Percentiles rank a stretch among this genome's conserved stretches.
These are phyloP conservation scores for Oleoguttula mirabilis DNA, from an alignment of 495 filamentous ascomycete species.

Conservation along the genomic window DNA sequence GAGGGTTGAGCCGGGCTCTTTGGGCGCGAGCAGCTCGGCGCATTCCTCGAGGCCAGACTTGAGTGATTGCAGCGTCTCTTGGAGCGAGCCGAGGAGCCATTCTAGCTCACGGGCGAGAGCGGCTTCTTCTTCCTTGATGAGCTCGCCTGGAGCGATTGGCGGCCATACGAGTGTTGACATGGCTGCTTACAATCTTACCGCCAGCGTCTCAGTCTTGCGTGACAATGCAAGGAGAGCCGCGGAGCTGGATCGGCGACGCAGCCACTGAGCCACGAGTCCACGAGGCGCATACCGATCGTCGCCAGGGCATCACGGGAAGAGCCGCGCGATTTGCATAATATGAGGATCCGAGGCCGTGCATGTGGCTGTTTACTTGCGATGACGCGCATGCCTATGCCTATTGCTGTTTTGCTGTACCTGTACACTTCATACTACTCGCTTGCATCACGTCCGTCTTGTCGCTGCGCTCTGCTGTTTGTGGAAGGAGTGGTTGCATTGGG, in stretches of 20 bases:
- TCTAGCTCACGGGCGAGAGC: slow-evolving; percentile 62
- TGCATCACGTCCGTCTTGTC: no score
- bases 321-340: not conserved
- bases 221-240: no score
- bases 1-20: slow-evolving; percentile 73
- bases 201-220: no score
- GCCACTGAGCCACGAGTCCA: not conserved
- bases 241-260: not conserved
- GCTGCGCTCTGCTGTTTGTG: no score
- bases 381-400: no score
- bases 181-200: no score
- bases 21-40: slow-evolving; percentile 64
- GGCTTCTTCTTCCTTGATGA: slow-evolving; percentile 54
- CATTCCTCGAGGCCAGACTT: slow-evolving; percentile 84
- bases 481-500: no score
- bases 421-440: no score
- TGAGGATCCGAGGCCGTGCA: no score
- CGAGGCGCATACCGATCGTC: not conserved
- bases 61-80: slow-evolving; percentile 62
- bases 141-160: slow-evolving; percentile 49
- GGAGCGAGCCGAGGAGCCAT: slow-evolving; percentile 74
- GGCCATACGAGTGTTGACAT: slow-evolving; percentile 75
- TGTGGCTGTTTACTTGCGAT: no score
- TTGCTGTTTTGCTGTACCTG: no score
- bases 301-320: no score